phyloP scores from a whole-genome alignment of 2,329 filamentous ascomycete genomes.

The Ceratocystis ficicola region DNA sequence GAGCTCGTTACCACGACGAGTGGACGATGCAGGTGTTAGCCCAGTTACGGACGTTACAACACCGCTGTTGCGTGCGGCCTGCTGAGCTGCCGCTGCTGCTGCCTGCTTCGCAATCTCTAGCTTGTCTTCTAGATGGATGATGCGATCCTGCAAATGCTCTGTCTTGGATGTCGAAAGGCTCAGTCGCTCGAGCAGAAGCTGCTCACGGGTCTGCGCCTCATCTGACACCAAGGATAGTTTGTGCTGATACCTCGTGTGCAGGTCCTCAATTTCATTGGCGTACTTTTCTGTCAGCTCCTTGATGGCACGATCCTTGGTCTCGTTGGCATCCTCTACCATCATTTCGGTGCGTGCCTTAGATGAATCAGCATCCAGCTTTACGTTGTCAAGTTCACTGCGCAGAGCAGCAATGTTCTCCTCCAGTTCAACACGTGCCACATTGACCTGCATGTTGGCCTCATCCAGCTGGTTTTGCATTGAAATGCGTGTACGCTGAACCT shows the following conservation, averaged over 20 bases:
- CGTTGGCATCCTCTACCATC: slow-evolving; percentile 68
- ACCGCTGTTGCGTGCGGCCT: slow-evolving; percentile 48
- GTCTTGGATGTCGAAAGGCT: slow-evolving; percentile 73
- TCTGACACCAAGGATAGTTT: slow-evolving; percentile 62
- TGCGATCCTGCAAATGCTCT: slow-evolving; percentile 73
- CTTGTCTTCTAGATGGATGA: slow-evolving; percentile 77
- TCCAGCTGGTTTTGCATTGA: slow-evolving; percentile 74
- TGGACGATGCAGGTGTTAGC: not conserved
- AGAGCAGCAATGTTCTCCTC: slow-evolving; percentile 66
- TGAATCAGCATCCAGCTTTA: slow-evolving; percentile 68
- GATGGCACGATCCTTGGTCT: slow-evolving; percentile 48
- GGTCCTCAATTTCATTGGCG: slow-evolving; percentile 58
- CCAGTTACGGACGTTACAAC: slow-evolving; percentile 25
- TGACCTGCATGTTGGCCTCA: slow-evolving; percentile 71
- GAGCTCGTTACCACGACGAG: slow-evolving; percentile 32
- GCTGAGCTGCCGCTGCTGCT: slow-evolving; percentile 68
- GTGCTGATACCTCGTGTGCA: slow-evolving; percentile 62
- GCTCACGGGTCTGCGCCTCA: slow-evolving; percentile 68
- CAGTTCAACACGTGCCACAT: slow-evolving; percentile 66
- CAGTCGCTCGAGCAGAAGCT: slow-evolving; percentile 68
- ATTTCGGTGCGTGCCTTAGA: slow-evolving; percentile 71
- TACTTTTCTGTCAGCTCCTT: slow-evolving; percentile 45
- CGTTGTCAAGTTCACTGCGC: slow-evolving; percentile 62
- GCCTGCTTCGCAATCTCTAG: slow-evolving; percentile 82
- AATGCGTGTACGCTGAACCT: slow-evolving; percentile 68